These are phyloP conservation scores for Zoysia japonica DNA, from an alignment of 176 grass and related monocot species.

Conservation along the genomic window DNA sequence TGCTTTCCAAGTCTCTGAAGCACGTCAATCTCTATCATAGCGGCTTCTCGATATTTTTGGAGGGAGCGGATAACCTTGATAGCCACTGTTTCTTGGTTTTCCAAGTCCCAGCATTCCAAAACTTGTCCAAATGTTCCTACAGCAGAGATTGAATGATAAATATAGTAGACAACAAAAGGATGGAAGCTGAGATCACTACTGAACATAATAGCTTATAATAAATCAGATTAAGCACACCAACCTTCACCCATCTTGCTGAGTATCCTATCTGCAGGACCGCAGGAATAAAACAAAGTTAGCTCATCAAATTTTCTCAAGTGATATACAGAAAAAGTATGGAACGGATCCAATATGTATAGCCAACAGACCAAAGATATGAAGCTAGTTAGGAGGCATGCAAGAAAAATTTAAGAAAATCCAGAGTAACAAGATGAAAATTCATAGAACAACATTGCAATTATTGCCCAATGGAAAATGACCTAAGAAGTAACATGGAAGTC, in stretches of 20 bases:
- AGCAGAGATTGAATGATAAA: slow-evolving; percentile 10
- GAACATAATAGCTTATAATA: slow-evolving; percentile 3
- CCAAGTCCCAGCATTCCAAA: slow-evolving; percentile 95
- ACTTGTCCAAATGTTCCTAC: slow-evolving; percentile 99
- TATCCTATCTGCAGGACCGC: slow-evolving; percentile 80
- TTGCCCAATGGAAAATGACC: not conserved
- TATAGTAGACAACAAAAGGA: slow-evolving; percentile 22
- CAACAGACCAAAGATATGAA: slow-evolving; percentile 26
- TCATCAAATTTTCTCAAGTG: not conserved
- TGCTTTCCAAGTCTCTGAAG: slow-evolving; percentile 83
- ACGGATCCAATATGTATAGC: not conserved
- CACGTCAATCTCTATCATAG: slow-evolving; percentile 99
- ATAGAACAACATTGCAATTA: slow-evolving; percentile 8
- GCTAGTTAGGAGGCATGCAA: not conserved
- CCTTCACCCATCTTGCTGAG: slow-evolving; percentile 99
- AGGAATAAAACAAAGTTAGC: slow-evolving; percentile 29
- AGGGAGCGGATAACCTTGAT: slow-evolving; percentile 87
- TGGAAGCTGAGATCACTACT: not conserved
- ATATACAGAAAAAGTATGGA: not conserved
- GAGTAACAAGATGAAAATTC: slow-evolving; percentile 17
- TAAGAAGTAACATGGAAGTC: slow-evolving; percentile 9
- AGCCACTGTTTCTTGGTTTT: slow-evolving; percentile 89
- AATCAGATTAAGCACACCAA: slow-evolving; percentile 42
- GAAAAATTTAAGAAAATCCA: not conserved
- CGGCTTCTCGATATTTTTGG: slow-evolving; percentile 96